These are phyloP conservation scores for Prosopis cineraria DNA, from an alignment of 306 rosid species.

Conservation along the genomic window DNA sequence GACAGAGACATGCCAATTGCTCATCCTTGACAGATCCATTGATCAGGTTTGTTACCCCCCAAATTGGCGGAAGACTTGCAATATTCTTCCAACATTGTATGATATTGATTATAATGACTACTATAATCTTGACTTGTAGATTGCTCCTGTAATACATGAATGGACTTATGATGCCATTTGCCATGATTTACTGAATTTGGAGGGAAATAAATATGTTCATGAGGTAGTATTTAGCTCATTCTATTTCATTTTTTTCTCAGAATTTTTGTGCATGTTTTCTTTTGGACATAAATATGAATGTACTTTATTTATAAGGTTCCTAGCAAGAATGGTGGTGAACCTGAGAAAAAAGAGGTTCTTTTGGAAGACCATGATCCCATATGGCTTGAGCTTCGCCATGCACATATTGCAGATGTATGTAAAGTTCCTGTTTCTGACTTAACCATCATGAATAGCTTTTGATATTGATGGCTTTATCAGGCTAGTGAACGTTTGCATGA, in stretches of 20 bases:
- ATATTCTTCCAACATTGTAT: slow-evolving; percentile 28
- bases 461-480: slow-evolving; percentile 58
- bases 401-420: slow-evolving; percentile 93
- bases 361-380: slow-evolving; percentile 94
- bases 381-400: slow-evolving; percentile 97
- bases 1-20: slow-evolving; percentile 92
- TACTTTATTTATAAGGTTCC: slow-evolving; percentile 60
- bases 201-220: slow-evolving; percentile 86
- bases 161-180: slow-evolving; percentile 99
- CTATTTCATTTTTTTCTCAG: background rate
- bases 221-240: slow-evolving; percentile 55
- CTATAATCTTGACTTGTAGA: slow-evolving; percentile 59
- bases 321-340: slow-evolving; percentile 71
- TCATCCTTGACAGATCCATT: slow-evolving; percentile 91
- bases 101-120: slow-evolving; percentile 41
- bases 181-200: slow-evolving; percentile 85
- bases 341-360: slow-evolving; percentile 88
- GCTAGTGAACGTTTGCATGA: slow-evolving; percentile 92
- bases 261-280: slow-evolving; percentile 21
- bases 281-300: slow-evolving; percentile 27
- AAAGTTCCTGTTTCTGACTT: slow-evolving; percentile 19
- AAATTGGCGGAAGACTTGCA: slow-evolving; percentile 27
- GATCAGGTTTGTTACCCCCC: slow-evolving; percentile 82
- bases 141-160: slow-evolving; percentile 93
- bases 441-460: slow-evolving; percentile 19